Percentiles rank a stretch among this genome's conserved stretches.
Evolutionary conservation across 805 yeast species (phyloP).

Genomic region (Novakomyces olei): DNA sequence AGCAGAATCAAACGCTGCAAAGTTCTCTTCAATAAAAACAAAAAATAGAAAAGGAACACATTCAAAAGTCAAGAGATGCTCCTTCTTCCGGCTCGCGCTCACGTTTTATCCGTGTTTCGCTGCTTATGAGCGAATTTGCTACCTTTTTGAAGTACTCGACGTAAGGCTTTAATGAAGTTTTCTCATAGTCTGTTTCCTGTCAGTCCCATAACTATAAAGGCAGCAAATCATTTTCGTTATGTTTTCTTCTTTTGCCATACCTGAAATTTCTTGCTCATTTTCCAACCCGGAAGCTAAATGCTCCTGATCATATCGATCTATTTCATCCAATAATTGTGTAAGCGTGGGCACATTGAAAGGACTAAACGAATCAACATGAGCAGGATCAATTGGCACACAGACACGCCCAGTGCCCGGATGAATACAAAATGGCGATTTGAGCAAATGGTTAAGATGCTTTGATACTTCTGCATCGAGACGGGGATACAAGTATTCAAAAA

Average conservation of each 20-base stretch:
- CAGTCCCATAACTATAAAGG: no score
- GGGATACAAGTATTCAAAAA: conserved; percentile 66
- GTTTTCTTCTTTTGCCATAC: no score
- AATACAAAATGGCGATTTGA: conserved; percentile 89
- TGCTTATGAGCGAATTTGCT: no score
- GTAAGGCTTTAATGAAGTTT: conserved; percentile 50
- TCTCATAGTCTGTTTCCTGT: conserved; percentile 36
- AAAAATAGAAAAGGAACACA: no score
- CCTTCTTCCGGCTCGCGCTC: no score
- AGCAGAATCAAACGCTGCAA: no score
- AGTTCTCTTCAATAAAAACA: no score
- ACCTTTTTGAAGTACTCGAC: conserved; percentile 46
- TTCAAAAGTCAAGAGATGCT: no score
- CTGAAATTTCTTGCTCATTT: no score
- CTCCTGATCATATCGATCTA: conserved; percentile 19
- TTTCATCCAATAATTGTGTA: conserved; percentile 37
- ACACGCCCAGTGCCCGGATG: conserved; percentile 68
- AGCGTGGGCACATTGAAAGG: conserved; percentile 67
- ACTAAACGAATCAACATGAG: conserved; percentile 30
- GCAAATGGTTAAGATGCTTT: conserved; percentile 65
- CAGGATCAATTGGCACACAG: conserved; percentile 51
- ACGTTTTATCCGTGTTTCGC: no score
- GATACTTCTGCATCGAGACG: conserved; percentile 86
- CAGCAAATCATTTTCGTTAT: no score
- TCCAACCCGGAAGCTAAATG: no score